Percentiles rank a stretch among this genome's conserved stretches.
Evolutionary conservation across 139 green algal species (phyloP).

Genomic region (Tetraselmis striata): DNA sequence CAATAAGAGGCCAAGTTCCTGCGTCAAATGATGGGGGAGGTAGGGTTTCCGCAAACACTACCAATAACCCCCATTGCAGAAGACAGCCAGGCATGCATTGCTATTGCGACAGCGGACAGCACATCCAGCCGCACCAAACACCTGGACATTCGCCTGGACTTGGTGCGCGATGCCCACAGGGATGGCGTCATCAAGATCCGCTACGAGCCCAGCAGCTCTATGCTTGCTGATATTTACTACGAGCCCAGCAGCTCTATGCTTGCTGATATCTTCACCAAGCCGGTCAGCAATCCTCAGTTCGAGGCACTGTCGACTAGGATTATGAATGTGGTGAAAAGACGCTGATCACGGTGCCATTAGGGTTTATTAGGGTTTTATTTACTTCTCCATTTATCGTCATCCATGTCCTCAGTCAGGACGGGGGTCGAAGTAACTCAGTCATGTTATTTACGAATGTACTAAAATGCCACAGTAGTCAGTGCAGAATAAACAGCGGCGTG

Average conservation of each 20-base stretch:
- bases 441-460: too few species aligned
- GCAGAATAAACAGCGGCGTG: too few species aligned
- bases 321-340: too few species aligned
- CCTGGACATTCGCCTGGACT: not conserved
- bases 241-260: not conserved
- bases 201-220: too few species aligned
- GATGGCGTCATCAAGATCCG: not conserved
- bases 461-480: too few species aligned
- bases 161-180: not conserved
- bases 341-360: too few species aligned
- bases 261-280: not conserved
- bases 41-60: not conserved
- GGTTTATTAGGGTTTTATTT: too few species aligned
- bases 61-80: not conserved
- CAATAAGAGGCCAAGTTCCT: not conserved
- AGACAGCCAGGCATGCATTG: not conserved
- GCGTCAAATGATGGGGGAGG: not conserved
- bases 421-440: too few species aligned
- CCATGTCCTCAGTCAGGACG: too few species aligned
- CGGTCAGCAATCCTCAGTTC: not conserved
- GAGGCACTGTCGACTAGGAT: too few species aligned
- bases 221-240: too few species aligned
- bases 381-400: too few species aligned
- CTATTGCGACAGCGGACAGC: not conserved
- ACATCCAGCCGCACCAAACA: not conserved